Evolutionary conservation across 768 basidiomycete genomes (phyloP).

Genomic region (Ephemerocybe angulata): DNA sequence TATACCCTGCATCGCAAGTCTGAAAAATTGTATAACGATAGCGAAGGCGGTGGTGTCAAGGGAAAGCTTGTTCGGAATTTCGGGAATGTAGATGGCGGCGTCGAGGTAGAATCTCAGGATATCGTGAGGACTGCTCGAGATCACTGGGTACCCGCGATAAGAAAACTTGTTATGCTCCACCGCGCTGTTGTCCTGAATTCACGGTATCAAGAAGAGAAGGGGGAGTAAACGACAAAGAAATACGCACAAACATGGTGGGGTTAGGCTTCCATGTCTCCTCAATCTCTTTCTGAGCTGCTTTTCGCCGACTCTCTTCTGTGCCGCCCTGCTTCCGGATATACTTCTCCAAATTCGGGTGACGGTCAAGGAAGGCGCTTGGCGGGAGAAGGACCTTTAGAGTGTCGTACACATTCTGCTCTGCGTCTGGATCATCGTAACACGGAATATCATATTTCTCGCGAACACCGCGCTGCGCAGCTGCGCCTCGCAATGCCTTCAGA

Average conservation of each 20-base stretch:
- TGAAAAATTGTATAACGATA: conserved; percentile 14
- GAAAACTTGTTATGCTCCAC: conserved; percentile 8
- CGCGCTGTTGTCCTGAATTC: conserved; percentile 12
- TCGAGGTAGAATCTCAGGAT: conserved; percentile 8
- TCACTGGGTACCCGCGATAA: conserved; percentile 10
- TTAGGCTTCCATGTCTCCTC: conserved; percentile 17
- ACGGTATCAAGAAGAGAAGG: not conserved
- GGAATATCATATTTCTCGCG: conserved; percentile 1
- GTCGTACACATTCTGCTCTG: conserved; percentile 11
- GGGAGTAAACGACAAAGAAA: not conserved
- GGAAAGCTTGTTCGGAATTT: not conserved
- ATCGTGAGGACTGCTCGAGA: conserved; percentile 12
- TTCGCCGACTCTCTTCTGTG: not conserved
- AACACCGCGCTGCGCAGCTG: not conserved
- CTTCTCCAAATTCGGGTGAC: conserved; percentile 12
- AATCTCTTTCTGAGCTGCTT: conserved; percentile 8
- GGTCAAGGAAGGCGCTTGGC: conserved; percentile 11
- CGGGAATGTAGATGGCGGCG: conserved; percentile 8
- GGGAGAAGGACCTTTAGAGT: conserved; percentile 13
- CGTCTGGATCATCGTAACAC: conserved; percentile 11
- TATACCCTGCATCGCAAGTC: conserved; percentile 11
- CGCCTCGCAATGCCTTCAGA: not conserved
- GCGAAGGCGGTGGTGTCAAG: conserved; percentile 9
- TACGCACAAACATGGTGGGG: conserved; percentile 19
- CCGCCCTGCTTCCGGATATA: conserved; percentile 6